Percentiles rank a stretch among this genome's conserved stretches.
These are phyloP conservation scores for Didymella sp. DNA, from an alignment of 2,329 filamentous ascomycete species.

Conservation along the genomic window DNA sequence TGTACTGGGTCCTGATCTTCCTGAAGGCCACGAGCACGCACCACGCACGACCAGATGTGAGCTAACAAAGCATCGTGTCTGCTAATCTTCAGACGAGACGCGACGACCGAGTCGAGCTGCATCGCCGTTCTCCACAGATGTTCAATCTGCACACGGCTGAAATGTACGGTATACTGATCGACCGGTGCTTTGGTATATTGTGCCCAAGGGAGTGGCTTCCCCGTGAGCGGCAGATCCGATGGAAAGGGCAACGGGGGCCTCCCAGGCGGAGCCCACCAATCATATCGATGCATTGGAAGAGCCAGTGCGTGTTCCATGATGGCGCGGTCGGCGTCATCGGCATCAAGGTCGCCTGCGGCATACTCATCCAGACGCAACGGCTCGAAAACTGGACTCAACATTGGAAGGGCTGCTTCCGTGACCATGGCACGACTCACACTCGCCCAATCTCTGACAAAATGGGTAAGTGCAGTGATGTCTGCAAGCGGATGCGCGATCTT, in stretches of 20 bases:
- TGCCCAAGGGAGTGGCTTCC: slow-evolving; percentile 14
- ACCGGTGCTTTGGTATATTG: slow-evolving; percentile 13
- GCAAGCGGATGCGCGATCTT: slow-evolving; percentile 20
- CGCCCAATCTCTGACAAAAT: slow-evolving; percentile 17
- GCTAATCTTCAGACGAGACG: slow-evolving; percentile 7
- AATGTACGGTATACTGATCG: slow-evolving; percentile 14
- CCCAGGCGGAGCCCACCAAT: slow-evolving; percentile 20
- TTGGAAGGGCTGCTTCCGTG: neutral
- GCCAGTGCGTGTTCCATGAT: neutral
- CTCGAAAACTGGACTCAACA: neutral
- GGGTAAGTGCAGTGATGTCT: slow-evolving; percentile 14
- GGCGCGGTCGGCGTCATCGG: neutral
- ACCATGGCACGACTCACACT: slow-evolving; percentile 11
- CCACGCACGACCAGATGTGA: slow-evolving; percentile 17
- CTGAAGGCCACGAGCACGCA: slow-evolving; percentile 14
- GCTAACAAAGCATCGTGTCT: slow-evolving; percentile 22
- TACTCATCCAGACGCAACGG: neutral
- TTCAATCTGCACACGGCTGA: slow-evolving; percentile 11
- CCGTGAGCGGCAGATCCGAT: slow-evolving; percentile 2
- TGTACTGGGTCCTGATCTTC: slow-evolving; percentile 12
- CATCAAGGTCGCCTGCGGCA: slow-evolving; percentile 5
- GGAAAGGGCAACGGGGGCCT: slow-evolving; percentile 13
- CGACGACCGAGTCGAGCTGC: neutral
- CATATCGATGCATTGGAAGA: slow-evolving; percentile 21
- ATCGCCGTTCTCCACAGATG: neutral